Evolutionary conservation across 495 filamentous ascomycete species (phyloP), one percentile per base, ranked within the genome.

Genomic region (Podospora anserina): DNA sequence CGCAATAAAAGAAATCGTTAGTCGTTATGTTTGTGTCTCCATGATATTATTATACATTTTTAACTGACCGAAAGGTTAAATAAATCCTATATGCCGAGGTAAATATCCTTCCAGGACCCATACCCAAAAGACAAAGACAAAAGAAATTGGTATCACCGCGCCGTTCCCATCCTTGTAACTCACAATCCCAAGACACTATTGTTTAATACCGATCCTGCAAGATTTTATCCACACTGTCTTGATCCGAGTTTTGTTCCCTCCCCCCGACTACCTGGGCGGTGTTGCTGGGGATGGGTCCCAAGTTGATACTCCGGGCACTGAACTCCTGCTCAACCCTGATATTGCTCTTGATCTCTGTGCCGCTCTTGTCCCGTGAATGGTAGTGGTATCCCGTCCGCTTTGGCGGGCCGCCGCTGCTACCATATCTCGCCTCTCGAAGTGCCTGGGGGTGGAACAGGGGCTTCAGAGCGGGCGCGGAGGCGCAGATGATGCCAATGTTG

Each of bases 401-500:
- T 11, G 59, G 59, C 23, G 59, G 59, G 19, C 11, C 19, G 0
- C 59, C 59, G 15, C 59, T 61, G 59, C 59, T 61, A 0, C 23
- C 59, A 7, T 61, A 32, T 27, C 27, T 9, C 23, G 27, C 27
- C 11, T 30, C 18, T n/a, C 20, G 32, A 0, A 61, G 59, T 9
- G 59, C 59, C 59, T 61, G 23, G 0, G 59, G 58, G 39, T 72
- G 75, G 64, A 83, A 75, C 18, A 84, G 66, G 0, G 78, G 78
- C 9, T 79, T 80, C 23, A 86, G 70, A 1, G 84, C 83, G 5
- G 83, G 80, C 2, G 84, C 78, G 55, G 79, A 83, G 15, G 84
- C 82, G 66, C 84, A 86, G 11, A 82, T 68, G 54, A 87, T 84
- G 1, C 79, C 83, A 26, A 83, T 71, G 15, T 82, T 83, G 53